A percentile compares a stretch with the other conserved stretches of the same genome.
phyloP scores from a whole-genome alignment of 139 green algal genomes.

The Closterium sp. region DNA sequence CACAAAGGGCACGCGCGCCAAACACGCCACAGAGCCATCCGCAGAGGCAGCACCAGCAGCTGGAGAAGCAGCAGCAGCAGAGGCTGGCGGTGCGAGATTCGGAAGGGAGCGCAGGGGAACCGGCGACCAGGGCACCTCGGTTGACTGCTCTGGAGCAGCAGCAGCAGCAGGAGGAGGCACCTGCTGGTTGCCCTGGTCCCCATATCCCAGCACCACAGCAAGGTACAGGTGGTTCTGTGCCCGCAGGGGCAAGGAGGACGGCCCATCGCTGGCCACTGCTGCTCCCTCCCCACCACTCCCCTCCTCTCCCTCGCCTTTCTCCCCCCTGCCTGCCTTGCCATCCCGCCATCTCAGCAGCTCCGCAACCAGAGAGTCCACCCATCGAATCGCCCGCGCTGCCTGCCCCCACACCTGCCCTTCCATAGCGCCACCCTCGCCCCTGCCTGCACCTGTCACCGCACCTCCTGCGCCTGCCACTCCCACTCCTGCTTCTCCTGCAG shows the following conservation, averaged over 20 bases:
- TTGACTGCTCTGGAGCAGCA: neutral
- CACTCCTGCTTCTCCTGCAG: neutral
- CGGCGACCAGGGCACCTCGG: neutral
- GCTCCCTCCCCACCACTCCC: neutral
- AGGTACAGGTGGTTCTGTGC: conserved; percentile 10
- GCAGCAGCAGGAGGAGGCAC: neutral
- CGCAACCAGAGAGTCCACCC: neutral
- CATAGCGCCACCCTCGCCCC: neutral
- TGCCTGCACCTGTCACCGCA: neutral
- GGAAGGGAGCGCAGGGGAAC: neutral
- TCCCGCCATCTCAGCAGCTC: neutral
- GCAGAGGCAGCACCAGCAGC: too few relatives aligned
- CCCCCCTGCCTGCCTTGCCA: neutral
- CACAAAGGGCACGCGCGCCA: neutral
- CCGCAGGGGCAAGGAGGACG: neutral
- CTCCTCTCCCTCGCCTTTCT: neutral
- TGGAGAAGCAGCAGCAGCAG: neutral
- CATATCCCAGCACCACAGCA: conserved; percentile 11
- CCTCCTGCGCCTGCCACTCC: neutral
- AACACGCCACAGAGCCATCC: too few relatives aligned
- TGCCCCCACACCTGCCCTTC: neutral
- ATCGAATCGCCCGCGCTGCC: neutral
- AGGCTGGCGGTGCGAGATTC: neutral
- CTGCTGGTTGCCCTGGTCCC: neutral
- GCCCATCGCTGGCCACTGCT: neutral